Evolutionary conservation across 2,329 filamentous ascomycete genomes (phyloP), one percentile per base, ranked within the genome.

Genomic region (Apiospora koreana): DNA sequence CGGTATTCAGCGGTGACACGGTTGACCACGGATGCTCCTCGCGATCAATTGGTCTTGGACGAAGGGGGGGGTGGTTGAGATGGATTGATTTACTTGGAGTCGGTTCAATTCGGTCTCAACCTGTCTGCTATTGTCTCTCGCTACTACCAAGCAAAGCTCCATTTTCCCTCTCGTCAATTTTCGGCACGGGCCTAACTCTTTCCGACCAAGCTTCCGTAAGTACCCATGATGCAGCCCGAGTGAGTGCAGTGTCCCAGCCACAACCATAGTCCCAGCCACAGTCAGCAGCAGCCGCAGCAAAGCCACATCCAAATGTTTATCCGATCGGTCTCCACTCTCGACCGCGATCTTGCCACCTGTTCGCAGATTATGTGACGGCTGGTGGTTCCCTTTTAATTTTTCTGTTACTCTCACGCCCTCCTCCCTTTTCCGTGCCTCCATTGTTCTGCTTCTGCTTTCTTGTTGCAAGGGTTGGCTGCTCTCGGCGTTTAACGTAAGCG

Each of bases 1-100:
- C 72, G 71, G 65, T 68, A 70, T 65, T 72, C 70, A 69, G 70
- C 69, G 73, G 71, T 71, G 72, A 71, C 71, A 71, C 68, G 42
- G n/a, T 72, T 69, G 70, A 71, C 69, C 70, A 71, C 70, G 68
- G 69, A 50, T 45, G 54, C 25, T 46, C 54, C 50, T 71, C 70
- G 71, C 71, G 71, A 72, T 72, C 71, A 72, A 72, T 72, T 72
- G 69, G 69, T 68, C 66, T 68, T 21, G 66, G 66, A 21, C 35
- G 66, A 38, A 38, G 31, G 43, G 66, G 50, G 64, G 35, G 43
- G 48, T 71, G 46, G 70, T 70, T 64, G 68, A 54, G 46, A 50
- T 71, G 35, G 50, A 54, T 62, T 62, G 54, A 66, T 45, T 66
- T 10, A 35, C 38, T 66, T 42, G 42, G 38, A 45, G 64, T 66